Evolutionary conservation across 495 filamentous ascomycete genomes (phyloP).

Genomic region (Cryomyces antarcticus): DNA sequence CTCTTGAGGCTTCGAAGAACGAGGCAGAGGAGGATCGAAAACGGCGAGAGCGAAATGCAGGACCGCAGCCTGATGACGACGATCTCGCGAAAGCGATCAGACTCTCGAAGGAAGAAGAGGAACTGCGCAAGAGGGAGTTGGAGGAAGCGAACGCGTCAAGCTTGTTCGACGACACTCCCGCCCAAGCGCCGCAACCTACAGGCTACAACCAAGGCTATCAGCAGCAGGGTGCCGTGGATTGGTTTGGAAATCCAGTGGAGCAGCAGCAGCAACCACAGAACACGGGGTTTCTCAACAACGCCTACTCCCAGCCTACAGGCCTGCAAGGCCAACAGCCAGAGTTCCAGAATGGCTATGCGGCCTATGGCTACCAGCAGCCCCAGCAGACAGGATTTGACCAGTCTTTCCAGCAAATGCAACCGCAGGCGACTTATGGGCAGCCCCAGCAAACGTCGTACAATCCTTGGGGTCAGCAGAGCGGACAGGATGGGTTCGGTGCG

Average conservation of each 20-base stretch:
- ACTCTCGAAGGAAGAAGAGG: conserved; percentile 88
- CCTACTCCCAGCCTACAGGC: conserved; percentile 47
- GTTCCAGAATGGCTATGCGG: conserved; percentile 34
- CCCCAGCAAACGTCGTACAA: conserved; percentile 65
- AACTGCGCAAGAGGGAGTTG: conserved; percentile 64
- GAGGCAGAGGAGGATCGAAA: conserved; percentile 87
- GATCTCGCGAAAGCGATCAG: conserved; percentile 91
- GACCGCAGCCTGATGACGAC: conserved; percentile 41
- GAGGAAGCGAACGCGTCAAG: conserved; percentile 75
- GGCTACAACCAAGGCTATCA: conserved; percentile 92
- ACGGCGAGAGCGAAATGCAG: conserved; percentile 35
- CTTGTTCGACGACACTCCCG: conserved; percentile 69
- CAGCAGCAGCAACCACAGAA: conserved; percentile 49
- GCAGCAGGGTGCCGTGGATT: conserved; percentile 87
- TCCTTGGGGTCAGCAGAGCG: conserved; percentile 38
- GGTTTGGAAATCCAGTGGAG: conserved; percentile 82
- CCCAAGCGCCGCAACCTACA: conserved; percentile 48
- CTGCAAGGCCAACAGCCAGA: conserved; percentile 25
- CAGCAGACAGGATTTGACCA: conserved; percentile 33
- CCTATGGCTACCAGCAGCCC: conserved; percentile 30
- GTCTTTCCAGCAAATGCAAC: conserved; percentile 19
- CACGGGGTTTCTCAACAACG: conserved; percentile 69
- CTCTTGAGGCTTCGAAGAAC: conserved; percentile 87
- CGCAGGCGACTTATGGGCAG: conserved; percentile 28
- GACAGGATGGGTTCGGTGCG: conserved; percentile 26